Evolutionary conservation across 192 early-diverging fungal species (phyloP), one percentile per base, ranked within the genome.

Genomic region (Coemansia pectinata): DNA sequence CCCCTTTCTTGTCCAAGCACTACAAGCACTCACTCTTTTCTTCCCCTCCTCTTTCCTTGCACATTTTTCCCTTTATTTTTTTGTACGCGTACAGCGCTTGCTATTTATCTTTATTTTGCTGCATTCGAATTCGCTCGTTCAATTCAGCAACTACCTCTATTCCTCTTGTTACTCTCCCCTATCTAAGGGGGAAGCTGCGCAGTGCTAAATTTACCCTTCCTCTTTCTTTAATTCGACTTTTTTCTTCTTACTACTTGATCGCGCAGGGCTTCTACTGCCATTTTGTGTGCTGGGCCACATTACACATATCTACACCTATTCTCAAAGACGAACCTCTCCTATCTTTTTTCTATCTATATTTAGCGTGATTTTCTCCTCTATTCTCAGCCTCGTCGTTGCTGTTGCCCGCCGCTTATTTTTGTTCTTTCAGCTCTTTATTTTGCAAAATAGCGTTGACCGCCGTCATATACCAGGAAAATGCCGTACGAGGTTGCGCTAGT

Each of bases 401-500:
- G 29, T 33, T 17, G 29, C 17, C 41, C 31, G 39, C 34, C 52
- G 33, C n/a, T 27, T 64, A 41, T 45, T 40, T 14, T 15, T n/a
- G 8, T 12, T 39, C 58, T 5, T 21, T 41, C 34, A 66, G 25
- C 29, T 27, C 39, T 27, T 45, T 27, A 39, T 47, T 31, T 52
- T 59, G 61, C 40, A 67, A 67, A 61, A 31, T 29, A 21, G 62
- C 39, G 50, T 21, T 40, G 62, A 63, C 55, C 55, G 55, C 29
- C 55, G 55, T 17, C 15, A 17, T n/a, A 34, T 34, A 58, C 25
- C 6, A 58, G 55, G 55, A 65, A 62, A 39, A 83, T 83, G 80
- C 80, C 80, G 31, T 83, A 83, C 63, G 80, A 83, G 66, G 65
- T 83, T 61, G 80, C 80, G 29, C 62, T 83, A 53, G 76, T 74